A percentile compares a stretch with the other conserved stretches of the same genome.
These are phyloP conservation scores for Zymoseptoria tritici DNA, from an alignment of 2,329 filamentous ascomycete species.

Conservation along the genomic window DNA sequence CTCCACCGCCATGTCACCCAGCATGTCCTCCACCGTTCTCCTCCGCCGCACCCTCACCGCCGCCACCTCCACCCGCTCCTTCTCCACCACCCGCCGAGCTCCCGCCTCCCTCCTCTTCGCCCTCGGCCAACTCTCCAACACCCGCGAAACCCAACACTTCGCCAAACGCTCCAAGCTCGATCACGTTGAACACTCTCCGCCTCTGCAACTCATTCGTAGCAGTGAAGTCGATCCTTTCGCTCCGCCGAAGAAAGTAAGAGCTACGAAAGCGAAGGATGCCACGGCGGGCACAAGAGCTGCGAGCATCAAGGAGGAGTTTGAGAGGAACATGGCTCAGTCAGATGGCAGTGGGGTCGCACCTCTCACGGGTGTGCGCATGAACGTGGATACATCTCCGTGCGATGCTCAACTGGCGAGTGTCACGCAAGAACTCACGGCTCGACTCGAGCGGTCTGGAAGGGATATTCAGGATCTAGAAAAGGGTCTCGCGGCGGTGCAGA, in stretches of 20 bases:
- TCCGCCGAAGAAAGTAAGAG: slow-evolving; percentile 1
- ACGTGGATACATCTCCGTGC: background rate
- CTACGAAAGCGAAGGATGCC: background rate
- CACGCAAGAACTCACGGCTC: background rate
- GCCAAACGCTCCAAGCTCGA: slow-evolving; percentile 24
- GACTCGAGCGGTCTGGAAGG: background rate
- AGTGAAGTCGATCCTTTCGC: slow-evolving; percentile 24
- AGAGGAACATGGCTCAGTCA: background rate
- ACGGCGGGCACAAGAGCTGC: background rate
- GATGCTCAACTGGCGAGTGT: background rate
- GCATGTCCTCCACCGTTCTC: slow-evolving; percentile 8
- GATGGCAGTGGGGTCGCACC: too few relatives aligned
- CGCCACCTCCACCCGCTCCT: slow-evolving; percentile 6
- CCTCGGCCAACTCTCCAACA: slow-evolving; percentile 24
- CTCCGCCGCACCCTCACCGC: slow-evolving; percentile 28
- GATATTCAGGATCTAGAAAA: background rate
- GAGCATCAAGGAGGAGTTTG: background rate
- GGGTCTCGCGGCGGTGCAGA: background rate
- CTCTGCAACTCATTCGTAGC: slow-evolving; percentile 25
- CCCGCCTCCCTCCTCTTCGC: slow-evolving; percentile 23
- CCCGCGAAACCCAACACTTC: slow-evolving; percentile 28
- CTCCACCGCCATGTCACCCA: background rate
- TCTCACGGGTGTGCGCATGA: background rate
- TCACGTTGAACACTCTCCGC: slow-evolving; percentile 25
- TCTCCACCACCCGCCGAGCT: slow-evolving; percentile 14